phyloP scores from a whole-genome alignment of 345 rosid genomes.

The Crucihimalaya himalaica region DNA sequence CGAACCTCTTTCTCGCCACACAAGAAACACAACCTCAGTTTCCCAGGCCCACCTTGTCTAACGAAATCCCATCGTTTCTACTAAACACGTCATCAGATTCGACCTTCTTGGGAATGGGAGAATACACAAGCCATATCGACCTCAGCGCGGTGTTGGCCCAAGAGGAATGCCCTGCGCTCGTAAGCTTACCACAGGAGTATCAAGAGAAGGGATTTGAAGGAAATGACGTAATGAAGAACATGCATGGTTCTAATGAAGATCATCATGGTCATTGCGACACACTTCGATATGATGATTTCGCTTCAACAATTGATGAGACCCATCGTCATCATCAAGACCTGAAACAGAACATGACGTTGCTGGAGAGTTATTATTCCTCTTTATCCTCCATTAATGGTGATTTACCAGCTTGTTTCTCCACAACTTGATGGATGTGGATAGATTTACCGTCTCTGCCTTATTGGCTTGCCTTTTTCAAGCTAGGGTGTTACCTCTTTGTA shows the following conservation, averaged over 20 bases:
- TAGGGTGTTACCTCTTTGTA: conserved; percentile 19
- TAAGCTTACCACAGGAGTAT: conserved; percentile 39
- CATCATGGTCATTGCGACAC: conserved; percentile 1
- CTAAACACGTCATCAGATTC: conserved; percentile 55
- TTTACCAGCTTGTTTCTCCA: conserved; percentile 33
- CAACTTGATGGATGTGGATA: conserved; percentile 23
- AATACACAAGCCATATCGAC: conserved; percentile 32
- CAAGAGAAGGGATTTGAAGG: conserved; percentile 28
- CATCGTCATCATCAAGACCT: conserved; percentile 13
- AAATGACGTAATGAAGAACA: conserved; percentile 23
- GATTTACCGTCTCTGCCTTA: not conserved
- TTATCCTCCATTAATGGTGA: conserved; percentile 29
- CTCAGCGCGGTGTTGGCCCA: conserved; percentile 34
- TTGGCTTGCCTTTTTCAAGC: conserved; percentile 29
- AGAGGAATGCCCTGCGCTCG: conserved; percentile 38
- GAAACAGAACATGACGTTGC: conserved; percentile 33
- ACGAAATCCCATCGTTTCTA: conserved; percentile 51
- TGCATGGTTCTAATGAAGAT: conserved; percentile 20
- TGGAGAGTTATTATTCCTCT: conserved; percentile 34
- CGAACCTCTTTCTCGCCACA: conserved; percentile 48
- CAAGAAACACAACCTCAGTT: conserved; percentile 42
- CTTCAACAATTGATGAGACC: conserved; percentile 17
- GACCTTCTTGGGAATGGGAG: conserved; percentile 57
- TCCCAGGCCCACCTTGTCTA: conserved; percentile 31
- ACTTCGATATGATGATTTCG: conserved; percentile 4